These are phyloP conservation scores for Phragmites australis DNA, from an alignment of 176 grass and related monocot genomes.

Conservation along the genomic window DNA sequence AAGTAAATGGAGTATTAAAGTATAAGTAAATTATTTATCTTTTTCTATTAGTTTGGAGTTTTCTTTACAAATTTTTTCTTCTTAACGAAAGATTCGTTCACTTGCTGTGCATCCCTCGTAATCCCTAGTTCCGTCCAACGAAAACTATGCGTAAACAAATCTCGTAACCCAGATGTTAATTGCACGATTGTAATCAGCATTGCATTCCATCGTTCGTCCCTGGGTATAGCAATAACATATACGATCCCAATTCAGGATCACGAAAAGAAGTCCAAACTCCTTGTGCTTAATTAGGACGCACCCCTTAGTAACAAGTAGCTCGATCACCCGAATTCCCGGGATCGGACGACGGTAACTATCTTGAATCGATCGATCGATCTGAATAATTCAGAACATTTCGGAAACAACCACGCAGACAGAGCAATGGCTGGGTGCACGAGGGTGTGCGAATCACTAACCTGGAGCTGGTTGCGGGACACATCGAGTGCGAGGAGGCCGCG, in stretches of 20 bases:
- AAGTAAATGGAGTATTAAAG: no score
- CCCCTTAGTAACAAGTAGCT: no score
- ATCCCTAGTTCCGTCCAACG: background rate
- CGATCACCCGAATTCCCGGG: background rate
- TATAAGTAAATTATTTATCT: no score
- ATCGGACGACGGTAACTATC: background rate
- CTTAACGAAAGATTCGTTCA: background rate
- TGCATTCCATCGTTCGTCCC: background rate
- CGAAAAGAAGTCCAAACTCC: no score
- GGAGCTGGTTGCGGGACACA: conserved; percentile 65
- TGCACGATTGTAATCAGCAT: background rate
- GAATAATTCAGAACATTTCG: background rate
- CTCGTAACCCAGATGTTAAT: no score
- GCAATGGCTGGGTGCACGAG: background rate
- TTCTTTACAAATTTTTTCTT: no score
- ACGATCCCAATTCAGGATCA: no score
- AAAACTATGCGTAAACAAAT: background rate
- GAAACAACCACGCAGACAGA: background rate
- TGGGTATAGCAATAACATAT: no score
- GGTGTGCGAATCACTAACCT: conserved; percentile 55
- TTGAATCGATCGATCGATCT: background rate
- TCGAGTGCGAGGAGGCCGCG: conserved; percentile 66
- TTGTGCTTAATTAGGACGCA: no score
- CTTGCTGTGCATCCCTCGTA: background rate
- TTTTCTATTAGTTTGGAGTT: no score